These are phyloP conservation scores for Potentilla sterilis DNA, from an alignment of 306 rosid genomes.

Conservation along the genomic window DNA sequence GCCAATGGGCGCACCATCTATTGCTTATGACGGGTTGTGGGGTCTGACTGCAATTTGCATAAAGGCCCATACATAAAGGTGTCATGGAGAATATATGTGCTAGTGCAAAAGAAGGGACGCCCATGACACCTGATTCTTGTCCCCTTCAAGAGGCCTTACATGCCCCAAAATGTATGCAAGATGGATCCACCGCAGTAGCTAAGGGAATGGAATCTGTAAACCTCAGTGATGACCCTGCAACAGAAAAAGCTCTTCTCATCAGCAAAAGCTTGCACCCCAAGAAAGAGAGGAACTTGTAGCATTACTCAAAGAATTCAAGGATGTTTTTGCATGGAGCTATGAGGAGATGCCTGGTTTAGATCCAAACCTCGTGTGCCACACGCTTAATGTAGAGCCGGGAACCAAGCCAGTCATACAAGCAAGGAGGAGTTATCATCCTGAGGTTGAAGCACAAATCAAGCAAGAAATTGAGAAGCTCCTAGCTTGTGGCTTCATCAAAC, in stretches of 20 bases:
- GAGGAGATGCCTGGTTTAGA: not conserved
- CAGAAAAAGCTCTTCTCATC: too few species aligned
- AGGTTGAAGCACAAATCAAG: too few species aligned
- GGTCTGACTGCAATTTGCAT: not conserved
- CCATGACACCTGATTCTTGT: not conserved
- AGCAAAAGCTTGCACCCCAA: too few species aligned
- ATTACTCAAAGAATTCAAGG: too few species aligned
- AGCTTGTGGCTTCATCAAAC: too few species aligned
- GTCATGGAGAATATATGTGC: not conserved
- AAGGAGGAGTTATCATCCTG: not conserved
- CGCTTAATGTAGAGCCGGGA: not conserved
- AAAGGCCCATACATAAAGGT: not conserved
- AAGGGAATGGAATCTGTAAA: not conserved
- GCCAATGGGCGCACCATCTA: not conserved
- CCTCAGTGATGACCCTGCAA: too few species aligned
- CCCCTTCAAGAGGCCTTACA: not conserved
- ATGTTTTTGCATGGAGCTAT: not conserved
- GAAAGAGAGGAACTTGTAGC: not conserved
- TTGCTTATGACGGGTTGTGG: not conserved
- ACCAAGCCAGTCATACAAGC: not conserved
- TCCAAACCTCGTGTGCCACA: not conserved
- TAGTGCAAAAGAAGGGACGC: not conserved
- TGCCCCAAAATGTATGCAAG: not conserved
- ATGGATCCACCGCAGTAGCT: not conserved
- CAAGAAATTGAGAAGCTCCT: too few species aligned